Base-by-base conservation (phyloP, 1,284 basidiomycete genomes). In the Leccinum solheimii region DNA sequence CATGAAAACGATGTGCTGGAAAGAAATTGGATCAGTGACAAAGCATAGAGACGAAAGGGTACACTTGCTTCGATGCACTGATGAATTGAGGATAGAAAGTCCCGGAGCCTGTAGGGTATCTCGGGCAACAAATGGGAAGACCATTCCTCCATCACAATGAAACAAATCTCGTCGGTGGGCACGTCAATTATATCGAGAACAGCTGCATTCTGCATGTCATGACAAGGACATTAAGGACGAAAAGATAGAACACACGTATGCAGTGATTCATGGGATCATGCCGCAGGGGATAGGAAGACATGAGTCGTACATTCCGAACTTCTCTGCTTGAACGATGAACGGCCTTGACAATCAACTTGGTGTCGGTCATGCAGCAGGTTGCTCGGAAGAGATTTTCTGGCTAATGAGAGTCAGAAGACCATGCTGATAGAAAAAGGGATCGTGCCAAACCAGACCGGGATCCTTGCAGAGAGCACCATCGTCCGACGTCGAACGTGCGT, bases 111-210 rank as follows among this genome's bases (percentile, higher is more conserved):
- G 68, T 81, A 81, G 16, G 86, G 83, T 26, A 77, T 73, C 57
- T 78, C 80, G 5, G 80, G 74, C 32, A 87, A 77, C 26, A 88
- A 74, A 60, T 86, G 80, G 9, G 87, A 79, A 16, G 85, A 87
- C 88, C 89, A 91, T 72, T 89, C 85, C 70, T 90, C 89, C 88
- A 90, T 90, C 45, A 91, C 83, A 60, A 91, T 85, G 67, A 91
- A 86, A 8, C 78, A 85, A 38, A 88, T 69, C 56, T 78, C 71
- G 58, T 88, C 84, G n/a, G 77, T 69, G 1, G 76, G 72, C 23
- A 83, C 76, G 64, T 84, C 81, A 56, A 91, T 81, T 30, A 88
- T 70, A 67, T 87, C 86, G 34, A 88, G 72, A 16, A 91, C 78
- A 53, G 89, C 88, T 91, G 67, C 10, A 55, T 19, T 60, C 27